Evolutionary conservation across 768 basidiomycete genomes (phyloP), one percentile per base, ranked within the genome.

Genomic region (Filobasidium wieringae): DNA sequence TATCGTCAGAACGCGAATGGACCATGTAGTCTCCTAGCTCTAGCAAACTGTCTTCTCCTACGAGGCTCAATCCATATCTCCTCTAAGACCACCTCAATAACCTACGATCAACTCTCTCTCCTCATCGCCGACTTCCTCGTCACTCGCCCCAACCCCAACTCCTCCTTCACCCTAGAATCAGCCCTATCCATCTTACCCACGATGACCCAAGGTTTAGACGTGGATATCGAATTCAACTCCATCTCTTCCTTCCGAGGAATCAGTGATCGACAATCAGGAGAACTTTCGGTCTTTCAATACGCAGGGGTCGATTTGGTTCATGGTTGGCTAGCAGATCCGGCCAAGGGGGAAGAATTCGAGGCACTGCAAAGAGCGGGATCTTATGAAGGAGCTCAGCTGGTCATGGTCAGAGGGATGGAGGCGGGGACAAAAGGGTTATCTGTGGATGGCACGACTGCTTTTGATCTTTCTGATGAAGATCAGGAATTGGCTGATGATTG

Each of bases 41-140:
- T 61, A 86, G 87, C 87, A 75, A 95, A 95, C 69, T 87, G 91
- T 51, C 80, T 93, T 30, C 83, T 93, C 60, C 77, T 95, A 1
- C 81, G 89, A n/a, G 85, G 83, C 51, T 79, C 86, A 64, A 87
- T 93, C 61, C 73, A 80, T 53, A 83, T 95, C 61, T 78, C 79
- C 32, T 87, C 88, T 0, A 77, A 70, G 22, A 84, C 87, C 27
- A 77, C 73, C 31, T 81, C 79, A 19, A 88, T 88, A 24, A 85
- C 86, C 15, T 95, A 92, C 73, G 85, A 87, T 59, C 83, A 85
- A 58, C 81, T 95, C 22, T 83, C 89, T 4, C 82, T 86, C 63
- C 78, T 90, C 51, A 79, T 95, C 22, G 91, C 82, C 32, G 88
- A 89, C 65, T 85, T 86, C 68, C 81, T 95, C 51, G 77, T 93